Conservation (phyloP, 169 alveolate genomes). For the Perkinsus chesapeaki region DNA sequence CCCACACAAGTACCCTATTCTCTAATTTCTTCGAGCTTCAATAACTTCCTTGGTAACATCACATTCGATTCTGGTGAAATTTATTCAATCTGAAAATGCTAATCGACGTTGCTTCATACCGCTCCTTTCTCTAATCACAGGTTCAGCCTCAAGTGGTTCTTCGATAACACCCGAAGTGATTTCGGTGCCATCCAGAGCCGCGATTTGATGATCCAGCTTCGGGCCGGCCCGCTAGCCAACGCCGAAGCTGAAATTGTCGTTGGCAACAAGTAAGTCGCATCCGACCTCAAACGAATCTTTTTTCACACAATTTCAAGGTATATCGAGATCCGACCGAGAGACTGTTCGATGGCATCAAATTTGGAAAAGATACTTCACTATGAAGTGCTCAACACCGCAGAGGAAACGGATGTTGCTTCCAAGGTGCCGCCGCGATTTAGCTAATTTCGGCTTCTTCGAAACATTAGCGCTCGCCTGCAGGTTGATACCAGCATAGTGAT, state of each 20-base stretch:
- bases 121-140: no score
- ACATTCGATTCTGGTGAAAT: no score
- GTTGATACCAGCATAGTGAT: neutral
- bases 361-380: neutral
- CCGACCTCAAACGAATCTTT: neutral
- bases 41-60: no score
- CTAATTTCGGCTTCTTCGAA: neutral
- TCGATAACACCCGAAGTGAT: slow-evolving; percentile 24
- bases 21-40: no score
- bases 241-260: slow-evolving; percentile 22
- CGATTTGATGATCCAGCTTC: slow-evolving; percentile 18
- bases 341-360: neutral
- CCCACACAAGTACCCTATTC: no score
- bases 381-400: neutral
- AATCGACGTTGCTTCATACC: no score
- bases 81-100: no score
- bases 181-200: slow-evolving; percentile 29
- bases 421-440: neutral
- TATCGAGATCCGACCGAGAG: neutral
- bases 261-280: neutral
- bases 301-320: neutral
- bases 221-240: slow-evolving; percentile 32
- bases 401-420: neutral
- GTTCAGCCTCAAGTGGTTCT: slow-evolving; percentile 14
- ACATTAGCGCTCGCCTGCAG: neutral